Percentiles rank a stretch among this genome's conserved stretches.
phyloP scores from a whole-genome alignment of 139 green algal genomes.

The Coelastrella sp. region DNA sequence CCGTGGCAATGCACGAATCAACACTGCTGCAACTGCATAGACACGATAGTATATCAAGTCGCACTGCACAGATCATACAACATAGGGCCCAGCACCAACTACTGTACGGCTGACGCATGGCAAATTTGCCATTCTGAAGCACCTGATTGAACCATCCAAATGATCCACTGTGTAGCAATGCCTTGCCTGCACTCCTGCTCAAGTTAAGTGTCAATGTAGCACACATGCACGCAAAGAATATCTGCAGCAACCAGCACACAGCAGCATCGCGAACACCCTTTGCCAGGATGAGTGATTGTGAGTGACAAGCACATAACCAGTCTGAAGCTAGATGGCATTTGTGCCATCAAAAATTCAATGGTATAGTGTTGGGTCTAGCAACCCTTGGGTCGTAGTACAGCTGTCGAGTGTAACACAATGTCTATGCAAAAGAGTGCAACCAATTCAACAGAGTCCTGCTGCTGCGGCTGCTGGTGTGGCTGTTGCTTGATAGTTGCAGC shows the following conservation, averaged over 20 bases:
- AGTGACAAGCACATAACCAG: too few species aligned
- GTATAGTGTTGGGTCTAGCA: neutral
- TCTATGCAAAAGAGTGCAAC: neutral
- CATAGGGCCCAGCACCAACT: neutral
- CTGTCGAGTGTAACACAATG: neutral
- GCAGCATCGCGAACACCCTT: neutral
- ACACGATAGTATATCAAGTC: too few species aligned
- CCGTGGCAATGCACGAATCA: too few species aligned
- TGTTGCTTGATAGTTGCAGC: neutral
- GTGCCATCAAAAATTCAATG: neutral
- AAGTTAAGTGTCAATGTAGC: slow-evolving; percentile 80
- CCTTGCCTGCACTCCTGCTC: slow-evolving; percentile 67
- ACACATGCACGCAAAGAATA: slow-evolving; percentile 84
- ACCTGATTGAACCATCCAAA: slow-evolving; percentile 68
- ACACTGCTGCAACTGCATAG: too few species aligned
- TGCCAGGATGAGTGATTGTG: neutral
- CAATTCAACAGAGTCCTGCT: neutral
- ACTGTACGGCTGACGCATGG: neutral
- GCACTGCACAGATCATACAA: neutral
- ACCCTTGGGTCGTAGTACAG: neutral
- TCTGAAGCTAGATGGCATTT: neutral
- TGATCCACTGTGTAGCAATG: slow-evolving; percentile 60
- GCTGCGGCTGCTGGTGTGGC: neutral
- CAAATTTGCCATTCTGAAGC: neutral
- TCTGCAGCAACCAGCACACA: slow-evolving; percentile 33